These are phyloP conservation scores for Boletus holoroseus DNA, from an alignment of 1,284 basidiomycete genomes.

Conservation along the genomic window DNA sequence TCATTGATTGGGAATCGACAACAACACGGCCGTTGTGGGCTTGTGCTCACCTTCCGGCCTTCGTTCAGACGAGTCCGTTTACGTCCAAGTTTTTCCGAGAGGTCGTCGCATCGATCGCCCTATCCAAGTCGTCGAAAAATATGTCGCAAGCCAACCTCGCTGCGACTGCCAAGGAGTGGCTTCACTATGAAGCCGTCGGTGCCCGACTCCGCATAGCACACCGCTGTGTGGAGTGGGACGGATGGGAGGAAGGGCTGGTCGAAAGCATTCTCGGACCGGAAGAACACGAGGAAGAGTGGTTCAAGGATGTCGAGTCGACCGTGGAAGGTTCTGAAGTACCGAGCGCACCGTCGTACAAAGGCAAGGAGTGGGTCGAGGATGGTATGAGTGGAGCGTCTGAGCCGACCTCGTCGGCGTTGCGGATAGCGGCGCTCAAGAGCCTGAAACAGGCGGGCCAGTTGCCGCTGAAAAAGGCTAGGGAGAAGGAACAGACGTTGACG, in stretches of 20 bases:
- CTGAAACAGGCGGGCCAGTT: constrained; percentile 37
- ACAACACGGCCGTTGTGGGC: constrained; percentile 77
- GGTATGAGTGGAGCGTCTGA: constrained; percentile 11
- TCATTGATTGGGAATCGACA: constrained; percentile 83
- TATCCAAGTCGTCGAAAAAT: constrained; percentile 22
- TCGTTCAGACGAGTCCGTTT: constrained; percentile 70
- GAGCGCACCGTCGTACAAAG: constrained; percentile 13
- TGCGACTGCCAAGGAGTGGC: constrained; percentile 14
- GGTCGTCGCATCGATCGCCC: constrained; percentile 42
- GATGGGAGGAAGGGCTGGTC: constrained; percentile 78
- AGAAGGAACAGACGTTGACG: constrained; percentile 58
- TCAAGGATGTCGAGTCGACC: constrained; percentile 40
- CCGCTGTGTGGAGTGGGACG: constrained; percentile 76
- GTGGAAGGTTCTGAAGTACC: constrained; percentile 21
- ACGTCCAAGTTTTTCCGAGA: constrained; percentile 63
- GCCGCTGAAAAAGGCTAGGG: constrained; percentile 51
- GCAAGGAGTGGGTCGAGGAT: background rate
- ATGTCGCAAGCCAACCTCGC: constrained; percentile 20
- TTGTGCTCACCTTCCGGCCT: constrained; percentile 72
- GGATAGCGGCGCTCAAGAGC: constrained; percentile 20
- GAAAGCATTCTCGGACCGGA: constrained; percentile 66
- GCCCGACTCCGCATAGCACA: constrained; percentile 65
- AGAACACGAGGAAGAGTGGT: constrained; percentile 66
- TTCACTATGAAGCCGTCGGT: constrained; percentile 61
- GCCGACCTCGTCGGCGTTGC: constrained; percentile 17